Evolutionary conservation across 768 basidiomycete genomes (phyloP).

Genomic region (Tulasnella sp.): DNA sequence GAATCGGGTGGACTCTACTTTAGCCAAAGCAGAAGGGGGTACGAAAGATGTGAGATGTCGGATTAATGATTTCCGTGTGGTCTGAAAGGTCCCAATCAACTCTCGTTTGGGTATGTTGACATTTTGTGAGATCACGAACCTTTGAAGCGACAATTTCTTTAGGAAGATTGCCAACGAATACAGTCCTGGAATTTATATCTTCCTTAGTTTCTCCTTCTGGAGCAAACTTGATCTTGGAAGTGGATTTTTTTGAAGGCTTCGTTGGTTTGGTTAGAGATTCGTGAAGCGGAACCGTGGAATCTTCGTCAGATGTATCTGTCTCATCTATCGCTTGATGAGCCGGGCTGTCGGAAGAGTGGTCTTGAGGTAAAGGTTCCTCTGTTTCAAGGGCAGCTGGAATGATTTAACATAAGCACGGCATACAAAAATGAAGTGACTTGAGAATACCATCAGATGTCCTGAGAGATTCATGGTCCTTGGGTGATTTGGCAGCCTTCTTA

Average conservation of each 20-base stretch:
- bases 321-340: conserved; percentile 1
- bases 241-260: conserved; percentile 20
- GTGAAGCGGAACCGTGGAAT: conserved; percentile 11
- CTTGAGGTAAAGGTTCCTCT: conserved; percentile 2
- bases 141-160: conserved; percentile 62
- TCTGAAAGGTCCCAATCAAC: conserved; percentile 31
- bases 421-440: too few species aligned
- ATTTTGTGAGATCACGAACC: conserved; percentile 33
- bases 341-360: neutral
- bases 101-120: neutral
- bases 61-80: conserved; percentile 59
- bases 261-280: conserved; percentile 10
- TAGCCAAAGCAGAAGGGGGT: conserved; percentile 48
- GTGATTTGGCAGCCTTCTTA: too few species aligned
- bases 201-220: conserved; percentile 61
- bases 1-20: conserved; percentile 87
- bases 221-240: conserved; percentile 31
- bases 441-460: too few species aligned
- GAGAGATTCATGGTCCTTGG: too few species aligned
- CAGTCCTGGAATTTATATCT: conserved; percentile 64
- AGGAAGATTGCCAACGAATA: conserved; percentile 85
- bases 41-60: conserved; percentile 51
- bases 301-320: neutral
- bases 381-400: conserved; percentile 2
- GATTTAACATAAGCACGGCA: neutral